Percentiles rank a stretch among this genome's conserved stretches.
phyloP scores from a whole-genome alignment of 2,329 filamentous ascomycete species.

The Aureobasidium musti region DNA sequence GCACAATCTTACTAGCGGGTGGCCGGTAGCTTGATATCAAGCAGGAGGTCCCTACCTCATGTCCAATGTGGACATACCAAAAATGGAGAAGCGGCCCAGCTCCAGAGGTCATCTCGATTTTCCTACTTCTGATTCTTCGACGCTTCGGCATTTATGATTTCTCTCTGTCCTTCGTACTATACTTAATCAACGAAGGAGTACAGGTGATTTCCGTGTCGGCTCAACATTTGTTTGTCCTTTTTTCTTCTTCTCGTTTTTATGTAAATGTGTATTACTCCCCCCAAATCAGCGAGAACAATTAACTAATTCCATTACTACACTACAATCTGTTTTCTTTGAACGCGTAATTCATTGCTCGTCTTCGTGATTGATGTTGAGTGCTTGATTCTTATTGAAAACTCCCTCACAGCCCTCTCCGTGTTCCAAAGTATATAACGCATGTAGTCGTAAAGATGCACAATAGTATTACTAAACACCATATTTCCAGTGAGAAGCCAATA shows the following conservation, averaged over 20 bases:
- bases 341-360: background rate
- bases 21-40: background rate
- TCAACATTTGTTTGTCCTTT: conserved; percentile 1
- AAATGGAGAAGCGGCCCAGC: background rate
- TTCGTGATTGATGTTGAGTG: background rate
- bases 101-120: background rate
- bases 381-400: no score
- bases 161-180: background rate
- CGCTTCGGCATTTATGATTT: background rate
- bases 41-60: background rate
- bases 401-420: no score
- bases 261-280: conserved; percentile 19
- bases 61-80: background rate
- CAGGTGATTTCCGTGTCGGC: background rate
- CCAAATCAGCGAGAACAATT: conserved; percentile 8
- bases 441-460: no score
- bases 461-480: no score
- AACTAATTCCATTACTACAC: conserved; percentile 10
- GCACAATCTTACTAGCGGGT: background rate
- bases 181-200: conserved; percentile 1
- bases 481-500: no score
- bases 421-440: no score
- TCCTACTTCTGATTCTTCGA: background rate
- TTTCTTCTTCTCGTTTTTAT: background rate
- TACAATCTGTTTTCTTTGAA: background rate